These are phyloP conservation scores for Sordaria brevicollis DNA, from an alignment of 495 filamentous ascomycete species.

Conservation along the genomic window DNA sequence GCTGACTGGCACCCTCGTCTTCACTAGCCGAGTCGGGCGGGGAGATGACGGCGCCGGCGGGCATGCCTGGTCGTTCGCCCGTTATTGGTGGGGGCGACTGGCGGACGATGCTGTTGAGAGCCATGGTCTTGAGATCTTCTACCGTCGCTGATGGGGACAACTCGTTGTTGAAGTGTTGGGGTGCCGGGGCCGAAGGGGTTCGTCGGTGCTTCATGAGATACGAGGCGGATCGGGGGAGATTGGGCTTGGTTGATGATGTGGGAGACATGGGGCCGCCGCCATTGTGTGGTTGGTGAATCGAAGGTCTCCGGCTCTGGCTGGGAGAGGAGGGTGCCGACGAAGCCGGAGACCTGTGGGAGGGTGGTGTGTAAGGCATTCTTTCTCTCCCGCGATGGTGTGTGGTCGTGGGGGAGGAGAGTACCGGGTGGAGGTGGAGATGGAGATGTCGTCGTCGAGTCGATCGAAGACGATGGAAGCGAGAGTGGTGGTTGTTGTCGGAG, in stretches of 20 bases:
- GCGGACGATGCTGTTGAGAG: conserved; percentile 46
- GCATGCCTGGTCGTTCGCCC: conserved; percentile 50
- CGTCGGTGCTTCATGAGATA: conserved; percentile 55
- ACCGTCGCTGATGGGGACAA: conserved; percentile 35
- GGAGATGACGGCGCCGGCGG: conserved; percentile 71
- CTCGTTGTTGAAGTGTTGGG: conserved; percentile 23
- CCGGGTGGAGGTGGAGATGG: not conserved
- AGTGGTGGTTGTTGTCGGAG: not conserved
- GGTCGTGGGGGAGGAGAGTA: not conserved
- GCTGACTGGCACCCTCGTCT: conserved; percentile 40
- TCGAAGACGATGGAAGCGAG: conserved; percentile 2
- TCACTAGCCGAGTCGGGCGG: conserved; percentile 86
- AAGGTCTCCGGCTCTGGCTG: conserved; percentile 47
- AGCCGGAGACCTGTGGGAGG: conserved; percentile 68
- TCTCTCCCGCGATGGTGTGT: not conserved
- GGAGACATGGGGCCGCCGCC: conserved; percentile 16
- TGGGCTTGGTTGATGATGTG: conserved; percentile 27
- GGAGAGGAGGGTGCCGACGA: conserved; percentile 56
- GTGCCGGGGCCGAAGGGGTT: conserved; percentile 27
- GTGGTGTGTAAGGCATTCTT: conserved; percentile 90
- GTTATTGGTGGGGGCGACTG: conserved; percentile 72
- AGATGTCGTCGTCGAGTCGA: conserved; percentile 8
- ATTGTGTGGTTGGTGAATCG: conserved; percentile 35
- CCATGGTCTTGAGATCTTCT: conserved; percentile 40
- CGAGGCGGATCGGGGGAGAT: conserved; percentile 61